Percentiles rank a stretch among this genome's conserved stretches.
Conservation (phyloP, 106 monocot species). For the Phalaenopsis aphrodite region DNA sequence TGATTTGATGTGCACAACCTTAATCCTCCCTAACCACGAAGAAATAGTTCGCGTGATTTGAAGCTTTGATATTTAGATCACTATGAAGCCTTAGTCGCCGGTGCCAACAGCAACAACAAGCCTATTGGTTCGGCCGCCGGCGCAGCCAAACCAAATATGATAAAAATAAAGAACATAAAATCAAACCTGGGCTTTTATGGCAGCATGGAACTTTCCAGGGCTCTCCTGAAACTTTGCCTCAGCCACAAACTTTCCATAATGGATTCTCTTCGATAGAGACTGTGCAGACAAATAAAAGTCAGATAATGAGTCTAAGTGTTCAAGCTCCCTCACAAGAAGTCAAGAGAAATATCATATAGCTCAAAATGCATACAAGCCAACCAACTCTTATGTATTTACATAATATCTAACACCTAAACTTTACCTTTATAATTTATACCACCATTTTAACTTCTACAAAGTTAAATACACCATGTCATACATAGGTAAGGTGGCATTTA, state of each 20-base stretch:
- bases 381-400: no score
- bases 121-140: no score
- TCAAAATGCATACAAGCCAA: neutral
- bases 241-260: slow-evolving; percentile 96
- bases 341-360: neutral
- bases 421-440: no score
- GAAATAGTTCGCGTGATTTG: neutral
- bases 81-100: neutral
- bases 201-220: slow-evolving; percentile 53
- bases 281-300: slow-evolving; percentile 10
- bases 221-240: slow-evolving; percentile 85
- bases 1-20: no score
- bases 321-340: neutral
- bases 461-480: no score
- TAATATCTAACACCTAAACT: no score
- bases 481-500: no score
- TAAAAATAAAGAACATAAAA: neutral
- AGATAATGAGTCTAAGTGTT: neutral
- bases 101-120: no score
- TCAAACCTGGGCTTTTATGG: slow-evolving; percentile 75
- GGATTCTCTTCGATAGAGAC: slow-evolving; percentile 92
- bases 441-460: no score
- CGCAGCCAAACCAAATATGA: neutral
- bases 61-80: neutral
- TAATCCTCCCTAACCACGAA: neutral